These are phyloP conservation scores for Daedalea quercina DNA, from an alignment of 768 basidiomycete species.

Conservation along the genomic window DNA sequence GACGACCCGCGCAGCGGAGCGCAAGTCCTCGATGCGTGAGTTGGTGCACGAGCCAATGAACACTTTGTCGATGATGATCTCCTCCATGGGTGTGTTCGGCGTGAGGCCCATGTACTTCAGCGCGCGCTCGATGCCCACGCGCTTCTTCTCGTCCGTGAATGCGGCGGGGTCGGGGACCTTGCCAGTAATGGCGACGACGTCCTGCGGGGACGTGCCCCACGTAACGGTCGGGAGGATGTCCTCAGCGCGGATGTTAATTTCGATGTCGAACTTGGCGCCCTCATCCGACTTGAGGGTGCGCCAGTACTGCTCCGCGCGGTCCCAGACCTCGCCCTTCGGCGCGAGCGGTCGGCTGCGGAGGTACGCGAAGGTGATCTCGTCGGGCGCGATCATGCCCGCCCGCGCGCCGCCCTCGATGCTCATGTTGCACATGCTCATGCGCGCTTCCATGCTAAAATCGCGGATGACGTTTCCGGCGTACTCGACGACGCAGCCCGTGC, in stretches of 20 bases:
- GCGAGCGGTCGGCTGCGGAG: slow-evolving; percentile 53
- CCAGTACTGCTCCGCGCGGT: slow-evolving; percentile 55
- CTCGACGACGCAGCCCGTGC: slow-evolving; percentile 60
- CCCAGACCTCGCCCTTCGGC: slow-evolving; percentile 55
- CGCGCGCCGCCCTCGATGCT: slow-evolving; percentile 62
- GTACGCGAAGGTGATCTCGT: slow-evolving; percentile 56
- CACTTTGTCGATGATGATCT: slow-evolving; percentile 56
- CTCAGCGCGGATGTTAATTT: slow-evolving; percentile 49
- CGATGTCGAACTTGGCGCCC: slow-evolving; percentile 52
- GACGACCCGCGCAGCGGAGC: slow-evolving; percentile 52
- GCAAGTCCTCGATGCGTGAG: slow-evolving; percentile 59
- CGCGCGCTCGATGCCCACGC: slow-evolving; percentile 41
- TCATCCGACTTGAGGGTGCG: slow-evolving; percentile 46
- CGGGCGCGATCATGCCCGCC: slow-evolving; percentile 61
- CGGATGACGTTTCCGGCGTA: slow-evolving; percentile 53
- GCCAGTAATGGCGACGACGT: slow-evolving; percentile 53
- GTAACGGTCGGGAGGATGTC: slow-evolving; percentile 61
- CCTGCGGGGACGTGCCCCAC: slow-evolving; percentile 63
- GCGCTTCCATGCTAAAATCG: slow-evolving; percentile 53
- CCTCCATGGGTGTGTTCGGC: slow-evolving; percentile 47
- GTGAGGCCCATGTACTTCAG: slow-evolving; percentile 58
- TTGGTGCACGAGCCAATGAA: slow-evolving; percentile 69
- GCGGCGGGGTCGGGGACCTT: slow-evolving; percentile 45
- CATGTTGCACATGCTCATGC: slow-evolving; percentile 62
- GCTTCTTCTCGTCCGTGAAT: slow-evolving; percentile 38